A percentile compares a stretch with the other conserved stretches of the same genome.
Evolutionary conservation across 345 rosid genomes (phyloP).

Genomic region (Citrus medica): DNA sequence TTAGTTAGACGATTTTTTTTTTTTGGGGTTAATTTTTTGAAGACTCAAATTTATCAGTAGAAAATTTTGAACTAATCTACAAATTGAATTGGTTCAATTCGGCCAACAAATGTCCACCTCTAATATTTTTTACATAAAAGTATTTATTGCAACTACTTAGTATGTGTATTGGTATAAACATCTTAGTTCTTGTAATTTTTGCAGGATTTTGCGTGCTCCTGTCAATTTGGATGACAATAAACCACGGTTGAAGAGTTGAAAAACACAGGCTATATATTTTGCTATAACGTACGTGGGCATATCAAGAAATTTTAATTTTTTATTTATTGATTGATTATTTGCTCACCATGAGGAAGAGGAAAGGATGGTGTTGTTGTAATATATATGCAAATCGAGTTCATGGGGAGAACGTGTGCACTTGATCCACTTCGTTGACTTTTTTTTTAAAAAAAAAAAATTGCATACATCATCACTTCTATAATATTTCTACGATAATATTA

Average conservation of each 20-base stretch:
- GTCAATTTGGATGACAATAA: neutral
- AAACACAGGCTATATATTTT: neutral
- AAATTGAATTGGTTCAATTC: too few species aligned
- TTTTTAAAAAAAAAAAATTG: too few species aligned
- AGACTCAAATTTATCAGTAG: too few species aligned
- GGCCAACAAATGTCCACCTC: too few species aligned
- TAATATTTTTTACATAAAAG: neutral
- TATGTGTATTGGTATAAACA: neutral
- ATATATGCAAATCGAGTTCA: too few species aligned
- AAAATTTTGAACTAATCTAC: too few species aligned
- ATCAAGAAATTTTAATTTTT: neutral
- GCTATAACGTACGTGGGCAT: neutral
- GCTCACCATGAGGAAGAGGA: neutral
- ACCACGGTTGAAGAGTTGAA: neutral
- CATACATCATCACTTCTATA: too few species aligned
- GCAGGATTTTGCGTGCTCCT: conserved; percentile 11
- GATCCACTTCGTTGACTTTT: too few species aligned
- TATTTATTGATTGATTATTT: neutral
- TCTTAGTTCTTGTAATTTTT: neutral
- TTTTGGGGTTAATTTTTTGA: too few species aligned
- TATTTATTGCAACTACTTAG: neutral
- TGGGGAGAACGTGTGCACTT: too few species aligned
- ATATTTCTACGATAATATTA: too few species aligned
- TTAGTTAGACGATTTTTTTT: too few species aligned
- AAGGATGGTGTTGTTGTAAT: neutral